Evolutionary conservation across 2,329 filamentous ascomycete genomes (phyloP).

Genomic region (Penicillium brasilianum): DNA sequence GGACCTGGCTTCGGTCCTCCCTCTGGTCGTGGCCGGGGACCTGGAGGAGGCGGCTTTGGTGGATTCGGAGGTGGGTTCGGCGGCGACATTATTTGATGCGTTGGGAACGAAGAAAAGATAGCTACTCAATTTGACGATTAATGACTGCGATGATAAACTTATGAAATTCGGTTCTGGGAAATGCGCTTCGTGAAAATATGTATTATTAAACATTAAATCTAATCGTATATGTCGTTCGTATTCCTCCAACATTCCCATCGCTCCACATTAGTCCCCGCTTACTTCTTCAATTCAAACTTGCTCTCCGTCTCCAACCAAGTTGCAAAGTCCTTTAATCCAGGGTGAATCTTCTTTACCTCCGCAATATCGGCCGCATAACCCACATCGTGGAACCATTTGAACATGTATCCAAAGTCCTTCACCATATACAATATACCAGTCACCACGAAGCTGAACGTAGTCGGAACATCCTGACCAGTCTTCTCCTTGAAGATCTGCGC

Average conservation of each 20-base stretch:
- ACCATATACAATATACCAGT: slow-evolving; percentile 48
- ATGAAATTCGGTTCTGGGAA: background rate
- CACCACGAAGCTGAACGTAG: slow-evolving; percentile 49
- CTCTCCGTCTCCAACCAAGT: slow-evolving; percentile 18
- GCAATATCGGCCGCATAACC: slow-evolving; percentile 8
- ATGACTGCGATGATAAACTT: slow-evolving; percentile 3
- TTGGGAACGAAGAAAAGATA: background rate
- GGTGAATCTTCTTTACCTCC: slow-evolving; percentile 12
- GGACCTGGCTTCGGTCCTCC: slow-evolving; percentile 64
- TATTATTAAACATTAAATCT: slow-evolving; percentile 3
- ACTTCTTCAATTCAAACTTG: slow-evolving; percentile 6
- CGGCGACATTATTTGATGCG: slow-evolving; percentile 46
- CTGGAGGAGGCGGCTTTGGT: slow-evolving; percentile 54
- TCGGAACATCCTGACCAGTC: slow-evolving; percentile 52
- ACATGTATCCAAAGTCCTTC: slow-evolving; percentile 54
- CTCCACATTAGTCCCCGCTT: background rate
- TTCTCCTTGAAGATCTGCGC: slow-evolving; percentile 52
- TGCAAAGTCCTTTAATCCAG: slow-evolving; percentile 11
- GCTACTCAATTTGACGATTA: slow-evolving; percentile 2
- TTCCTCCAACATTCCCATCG: background rate
- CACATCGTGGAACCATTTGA: slow-evolving; percentile 56
- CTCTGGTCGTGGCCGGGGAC: slow-evolving; percentile 48
- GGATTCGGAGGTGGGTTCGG: slow-evolving; percentile 61
- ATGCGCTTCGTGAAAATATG: slow-evolving; percentile 3
- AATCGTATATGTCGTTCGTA: background rate